Base-by-base conservation (phyloP, 805 yeast genomes). In the Blastobotrys muscicola region DNA sequence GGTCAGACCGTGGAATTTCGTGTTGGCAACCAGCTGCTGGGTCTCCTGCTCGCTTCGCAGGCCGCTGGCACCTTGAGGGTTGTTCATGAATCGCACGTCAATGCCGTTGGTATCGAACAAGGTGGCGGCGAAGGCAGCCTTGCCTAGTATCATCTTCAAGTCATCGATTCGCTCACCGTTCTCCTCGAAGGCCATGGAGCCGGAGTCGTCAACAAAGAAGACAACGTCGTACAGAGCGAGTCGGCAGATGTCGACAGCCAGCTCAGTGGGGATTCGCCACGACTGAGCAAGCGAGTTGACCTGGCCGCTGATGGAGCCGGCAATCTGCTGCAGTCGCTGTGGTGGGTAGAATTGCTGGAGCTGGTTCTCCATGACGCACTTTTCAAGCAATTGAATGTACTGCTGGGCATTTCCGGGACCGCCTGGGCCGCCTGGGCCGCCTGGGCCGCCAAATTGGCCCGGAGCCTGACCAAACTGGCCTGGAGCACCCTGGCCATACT, bases 161-260 rank as follows among this genome's bases (percentile, higher is more conserved):
- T 58, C 62, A 34, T 55, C 60, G 36, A 59, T 54, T 36, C 63
- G 53, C 44, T 56, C 58, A 4, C 62, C 63, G 45, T 52, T 52
- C 47, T 57, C 61, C 44, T 56, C 61, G 41, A 56, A 54, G 3
- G 57, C 52, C 62, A 58, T 59, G 29, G 62, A 58, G 13, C 62
- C 62, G 10, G 63, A 59, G 39, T 58, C 63, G 40, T 58, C 62
- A 26, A 54, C 50, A 39, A 47, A 58, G 8, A 58, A 39, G 10
- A 58, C 57, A 38, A 58, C 52, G 43, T 58, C 62, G 45, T 57
- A 57, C 3, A 58, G 50, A 29, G 62, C 60, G 39, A 58, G 48
- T 2, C 60, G 52, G 32, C 52, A 54, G 9, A 55, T 45, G 44
- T 58, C 62, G 26, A 44, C 51, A 13, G 61, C 61, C 37, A 58